phyloP scores from a whole-genome alignment of 2,329 filamentous ascomycete genomes.

The Fusarium sp. region DNA sequence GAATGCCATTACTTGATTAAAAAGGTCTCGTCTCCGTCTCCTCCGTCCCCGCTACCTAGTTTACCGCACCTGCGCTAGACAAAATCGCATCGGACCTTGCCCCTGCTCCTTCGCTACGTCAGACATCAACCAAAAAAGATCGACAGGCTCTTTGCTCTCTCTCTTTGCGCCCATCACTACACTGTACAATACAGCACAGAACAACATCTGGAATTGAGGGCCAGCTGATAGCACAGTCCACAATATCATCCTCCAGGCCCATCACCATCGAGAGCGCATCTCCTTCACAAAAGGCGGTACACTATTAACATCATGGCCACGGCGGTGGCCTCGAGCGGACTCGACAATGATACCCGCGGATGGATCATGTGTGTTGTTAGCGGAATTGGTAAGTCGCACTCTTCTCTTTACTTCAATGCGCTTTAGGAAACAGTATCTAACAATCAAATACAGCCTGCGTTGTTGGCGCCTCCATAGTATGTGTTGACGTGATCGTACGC shows the following conservation, averaged over 20 bases:
- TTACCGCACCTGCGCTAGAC: conserved; percentile 21
- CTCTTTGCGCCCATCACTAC: conserved; percentile 21
- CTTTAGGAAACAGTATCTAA: not conserved
- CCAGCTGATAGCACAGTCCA: not conserved
- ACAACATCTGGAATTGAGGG: not conserved
- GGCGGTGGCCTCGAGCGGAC: conserved; percentile 50
- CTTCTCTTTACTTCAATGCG: not conserved
- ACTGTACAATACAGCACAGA: not conserved
- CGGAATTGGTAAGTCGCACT: conserved; percentile 67
- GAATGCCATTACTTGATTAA: conserved; percentile 1
- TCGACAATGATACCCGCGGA: conserved; percentile 86
- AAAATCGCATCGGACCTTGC: conserved; percentile 20
- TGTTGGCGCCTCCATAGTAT: conserved; percentile 85
- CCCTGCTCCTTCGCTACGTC: conserved; percentile 41
- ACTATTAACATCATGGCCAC: conserved; percentile 49
- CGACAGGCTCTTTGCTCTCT: conserved; percentile 22
- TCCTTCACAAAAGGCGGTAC: conserved; percentile 13
- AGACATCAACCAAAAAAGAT: conserved; percentile 35
- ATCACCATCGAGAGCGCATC: not conserved
- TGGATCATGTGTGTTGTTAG: conserved; percentile 95
- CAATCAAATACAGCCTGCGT: conserved; percentile 64
- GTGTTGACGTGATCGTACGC: conserved; percentile 81
- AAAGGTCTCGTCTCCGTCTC: conserved; percentile 4
- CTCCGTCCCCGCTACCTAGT: conserved; percentile 18
- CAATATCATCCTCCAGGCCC: not conserved